phyloP scores from a whole-genome alignment of 2,329 filamentous ascomycete species.

The Neopestalotiopsis sp. region DNA sequence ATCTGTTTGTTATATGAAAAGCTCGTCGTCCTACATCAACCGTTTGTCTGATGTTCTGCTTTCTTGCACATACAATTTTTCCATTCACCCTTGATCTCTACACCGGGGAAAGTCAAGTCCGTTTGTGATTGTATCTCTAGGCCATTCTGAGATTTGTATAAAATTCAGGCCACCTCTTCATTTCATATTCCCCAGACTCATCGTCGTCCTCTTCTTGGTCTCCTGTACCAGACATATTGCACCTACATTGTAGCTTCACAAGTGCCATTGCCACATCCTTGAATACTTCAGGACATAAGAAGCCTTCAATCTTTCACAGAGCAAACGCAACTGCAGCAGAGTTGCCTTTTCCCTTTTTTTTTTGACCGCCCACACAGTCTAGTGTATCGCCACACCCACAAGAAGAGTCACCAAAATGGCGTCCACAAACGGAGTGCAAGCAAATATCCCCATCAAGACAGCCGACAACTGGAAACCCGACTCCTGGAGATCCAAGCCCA shows the following conservation, averaged over 20 bases:
- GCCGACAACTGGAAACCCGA: slow-evolving; percentile 60
- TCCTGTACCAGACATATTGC: background rate
- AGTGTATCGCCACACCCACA: background rate
- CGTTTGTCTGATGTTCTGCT: background rate
- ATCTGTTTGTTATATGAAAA: background rate
- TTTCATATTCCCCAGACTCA: background rate
- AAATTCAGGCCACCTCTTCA: background rate
- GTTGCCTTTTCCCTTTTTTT: background rate
- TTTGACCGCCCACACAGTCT: background rate
- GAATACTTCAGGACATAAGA: background rate
- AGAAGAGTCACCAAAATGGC: background rate
- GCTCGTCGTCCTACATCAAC: background rate
- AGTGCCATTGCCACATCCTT: background rate
- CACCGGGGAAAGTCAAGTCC: background rate
- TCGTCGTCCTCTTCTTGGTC: background rate
- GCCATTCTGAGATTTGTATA: background rate
- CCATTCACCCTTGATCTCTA: background rate
- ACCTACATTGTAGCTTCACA: background rate
- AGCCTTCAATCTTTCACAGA: background rate
- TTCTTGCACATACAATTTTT: background rate
- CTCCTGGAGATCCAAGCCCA: slow-evolving; percentile 80
- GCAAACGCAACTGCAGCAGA: background rate
- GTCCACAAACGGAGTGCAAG: slow-evolving; percentile 1
- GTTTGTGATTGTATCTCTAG: background rate
- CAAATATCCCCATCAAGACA: background rate